Base-by-base conservation (phyloP, 768 basidiomycete species). In the Pholiota molesta region DNA sequence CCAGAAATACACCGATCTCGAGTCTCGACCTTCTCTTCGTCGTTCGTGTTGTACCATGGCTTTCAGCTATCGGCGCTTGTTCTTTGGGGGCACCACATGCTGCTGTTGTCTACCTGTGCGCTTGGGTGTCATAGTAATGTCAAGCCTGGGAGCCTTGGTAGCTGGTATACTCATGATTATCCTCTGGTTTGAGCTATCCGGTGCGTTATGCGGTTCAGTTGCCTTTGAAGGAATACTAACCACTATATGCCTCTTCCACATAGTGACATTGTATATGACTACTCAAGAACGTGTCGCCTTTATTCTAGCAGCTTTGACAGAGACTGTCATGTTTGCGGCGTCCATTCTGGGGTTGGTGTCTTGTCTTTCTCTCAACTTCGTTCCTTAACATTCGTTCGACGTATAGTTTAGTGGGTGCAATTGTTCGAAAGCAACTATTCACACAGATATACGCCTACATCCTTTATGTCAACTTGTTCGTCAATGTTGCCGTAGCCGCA, bases 41-140 rank as follows among this genome's bases (percentile, higher is more conserved):
- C 2, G n/a, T 42, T 8, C 21, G 16, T 17, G 16, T 9, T 44
- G 19, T 9, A n/a, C 14, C 57, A 84, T 82, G 83, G 65, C 73
- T 2, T 76, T 80, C 71, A 79, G 79, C 68, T 73, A 82, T 68
- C 76, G 74, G 59, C 74, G 77, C 33, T 72, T 81, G 52, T 72
- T 87, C 52, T 80, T 83, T 51, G 81, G 79, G 28, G 80, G 84
- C n/a, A 77, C 66, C 37, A 81, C 76, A 3, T 89, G 83, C 69
- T 90, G 88, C 68, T 88, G 78, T 65, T 88, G 88, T 65, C 70
- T 89, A 62, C 86, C 86, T 29, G 86, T 88, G 6, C 81, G 88
- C 60, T 59, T 83, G 5, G 87, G 89, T 35, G 87, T 89, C 33
- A 75, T 86, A 49, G 66, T 82, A 47, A 81, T 86, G 78, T 79